Percentiles rank a stretch among this genome's conserved stretches.
Evolutionary conservation across 495 filamentous ascomycete genomes (phyloP).

Genomic region (Neurospora sp.): DNA sequence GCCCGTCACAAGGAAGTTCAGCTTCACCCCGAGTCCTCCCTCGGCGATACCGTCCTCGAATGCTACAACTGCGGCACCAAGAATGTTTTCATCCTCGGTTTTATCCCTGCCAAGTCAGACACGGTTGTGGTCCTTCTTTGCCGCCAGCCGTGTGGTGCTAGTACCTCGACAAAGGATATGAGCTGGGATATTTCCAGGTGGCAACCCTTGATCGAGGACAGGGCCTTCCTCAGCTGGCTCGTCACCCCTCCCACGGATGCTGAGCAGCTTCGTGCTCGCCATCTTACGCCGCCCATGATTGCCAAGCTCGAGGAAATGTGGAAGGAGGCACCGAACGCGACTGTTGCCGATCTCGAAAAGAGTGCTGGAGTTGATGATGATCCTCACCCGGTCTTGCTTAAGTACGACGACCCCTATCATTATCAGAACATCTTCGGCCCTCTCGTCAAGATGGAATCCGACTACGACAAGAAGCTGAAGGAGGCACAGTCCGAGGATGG

Average conservation of each 20-base stretch:
- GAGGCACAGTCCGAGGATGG: constrained; percentile 96
- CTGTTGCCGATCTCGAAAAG: constrained; percentile 87
- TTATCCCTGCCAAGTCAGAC: constrained; percentile 98
- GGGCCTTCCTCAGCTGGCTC: constrained; percentile 91
- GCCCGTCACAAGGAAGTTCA: constrained; percentile 98
- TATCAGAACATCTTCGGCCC: constrained; percentile 99
- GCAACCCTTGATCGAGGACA: constrained; percentile 96
- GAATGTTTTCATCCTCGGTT: constrained; percentile 98
- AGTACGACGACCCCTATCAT: constrained; percentile 96
- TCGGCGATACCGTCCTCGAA: constrained; percentile 94
- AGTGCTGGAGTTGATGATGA: constrained; percentile 90
- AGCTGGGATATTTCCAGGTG: constrained; percentile 98
- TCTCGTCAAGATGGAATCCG: constrained; percentile 98
- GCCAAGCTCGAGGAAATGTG: constrained; percentile 97
- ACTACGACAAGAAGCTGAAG: constrained; percentile 98
- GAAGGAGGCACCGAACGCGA: constrained; percentile 90
- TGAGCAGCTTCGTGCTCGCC: constrained; percentile 89
- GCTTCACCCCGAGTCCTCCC: constrained; percentile 85
- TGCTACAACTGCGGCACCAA: constrained; percentile 99
- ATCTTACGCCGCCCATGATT: constrained; percentile 91
- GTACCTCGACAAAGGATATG: constrained; percentile 98
- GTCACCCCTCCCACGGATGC: constrained; percentile 83
- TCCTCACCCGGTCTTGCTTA: constrained; percentile 81
- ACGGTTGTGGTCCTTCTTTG: constrained; percentile 96
- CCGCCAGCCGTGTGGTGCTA: constrained; percentile 89